A percentile compares a stretch with the other conserved stretches of the same genome.
Evolutionary conservation across 345 rosid species (phyloP).

Genomic region (Bruguiera parviflora): DNA sequence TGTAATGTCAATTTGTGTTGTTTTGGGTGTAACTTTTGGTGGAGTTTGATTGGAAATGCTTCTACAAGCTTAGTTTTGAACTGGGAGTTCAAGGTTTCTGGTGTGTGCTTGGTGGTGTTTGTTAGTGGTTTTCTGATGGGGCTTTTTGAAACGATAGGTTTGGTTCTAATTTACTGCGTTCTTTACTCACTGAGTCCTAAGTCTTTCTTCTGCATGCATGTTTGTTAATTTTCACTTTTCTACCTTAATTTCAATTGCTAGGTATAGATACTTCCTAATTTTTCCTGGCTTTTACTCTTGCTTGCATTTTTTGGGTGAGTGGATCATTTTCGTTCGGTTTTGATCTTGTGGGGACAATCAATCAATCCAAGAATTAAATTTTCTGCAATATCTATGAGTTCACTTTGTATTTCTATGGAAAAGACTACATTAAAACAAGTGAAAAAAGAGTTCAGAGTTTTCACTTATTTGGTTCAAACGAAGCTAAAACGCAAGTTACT

Average conservation of each 20-base stretch:
- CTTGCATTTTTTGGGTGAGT: constrained; percentile 6
- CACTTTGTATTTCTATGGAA: background rate
- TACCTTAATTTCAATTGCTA: constrained; percentile 4
- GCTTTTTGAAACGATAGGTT: constrained; percentile 5
- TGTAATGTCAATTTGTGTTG: constrained; percentile 8
- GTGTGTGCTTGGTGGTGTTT: background rate
- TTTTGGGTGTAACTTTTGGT: constrained; percentile 16
- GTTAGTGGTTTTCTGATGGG: constrained; percentile 14
- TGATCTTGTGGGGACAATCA: background rate
- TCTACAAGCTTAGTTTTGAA: background rate
- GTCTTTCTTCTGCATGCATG: background rate
- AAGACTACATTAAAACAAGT: background rate
- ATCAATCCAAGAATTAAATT: background rate
- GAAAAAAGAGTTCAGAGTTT: background rate
- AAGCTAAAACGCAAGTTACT: background rate
- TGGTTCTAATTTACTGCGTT: constrained; percentile 7
- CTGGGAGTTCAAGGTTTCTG: background rate
- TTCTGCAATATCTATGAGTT: constrained; percentile 15
- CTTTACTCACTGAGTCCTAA: background rate
- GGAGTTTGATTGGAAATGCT: constrained; percentile 13
- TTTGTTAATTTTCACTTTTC: background rate
- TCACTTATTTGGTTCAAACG: background rate
- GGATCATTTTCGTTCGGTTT: background rate
- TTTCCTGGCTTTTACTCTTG: background rate
- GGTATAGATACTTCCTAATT: constrained; percentile 7